These are phyloP conservation scores for Pseudognaphalium luteoalbum DNA, from an alignment of 129 eudicot genomes.

Conservation along the genomic window DNA sequence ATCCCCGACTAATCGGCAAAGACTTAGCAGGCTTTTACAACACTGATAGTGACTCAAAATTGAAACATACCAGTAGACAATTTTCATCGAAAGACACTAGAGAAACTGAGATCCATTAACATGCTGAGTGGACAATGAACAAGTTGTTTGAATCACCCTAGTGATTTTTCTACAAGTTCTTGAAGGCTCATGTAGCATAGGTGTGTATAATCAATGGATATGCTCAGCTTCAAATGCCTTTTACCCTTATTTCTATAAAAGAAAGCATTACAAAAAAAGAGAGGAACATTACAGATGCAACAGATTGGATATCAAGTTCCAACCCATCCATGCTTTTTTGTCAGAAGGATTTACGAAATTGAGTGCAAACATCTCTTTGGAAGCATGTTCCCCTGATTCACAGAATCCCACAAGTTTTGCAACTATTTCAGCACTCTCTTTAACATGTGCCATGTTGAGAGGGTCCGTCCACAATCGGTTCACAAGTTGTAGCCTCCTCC, in stretches of 20 bases:
- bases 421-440: conserved; percentile 92
- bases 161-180: not conserved
- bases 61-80: not conserved
- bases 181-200: not conserved
- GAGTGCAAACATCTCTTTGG: conserved; percentile 94
- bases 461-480: conserved; percentile 93
- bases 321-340: conserved; percentile 90
- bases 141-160: not conserved
- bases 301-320: conserved; percentile 87
- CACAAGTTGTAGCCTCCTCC: conserved; percentile 78
- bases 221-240: too few relatives aligned
- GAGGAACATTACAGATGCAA: conserved; percentile 52
- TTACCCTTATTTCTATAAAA: too few relatives aligned
- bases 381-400: conserved; percentile 69
- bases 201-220: too few relatives aligned
- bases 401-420: conserved; percentile 95
- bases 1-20: too few relatives aligned
- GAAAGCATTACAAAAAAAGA: too few relatives aligned
- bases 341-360: conserved; percentile 75
- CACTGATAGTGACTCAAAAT: not conserved
- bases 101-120: not conserved
- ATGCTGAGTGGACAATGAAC: not conserved
- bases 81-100: not conserved
- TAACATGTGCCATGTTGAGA: conserved; percentile 67
- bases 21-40: too few relatives aligned